These are phyloP conservation scores for Obba rivulosa DNA, from an alignment of 768 basidiomycete genomes.

Conservation along the genomic window DNA sequence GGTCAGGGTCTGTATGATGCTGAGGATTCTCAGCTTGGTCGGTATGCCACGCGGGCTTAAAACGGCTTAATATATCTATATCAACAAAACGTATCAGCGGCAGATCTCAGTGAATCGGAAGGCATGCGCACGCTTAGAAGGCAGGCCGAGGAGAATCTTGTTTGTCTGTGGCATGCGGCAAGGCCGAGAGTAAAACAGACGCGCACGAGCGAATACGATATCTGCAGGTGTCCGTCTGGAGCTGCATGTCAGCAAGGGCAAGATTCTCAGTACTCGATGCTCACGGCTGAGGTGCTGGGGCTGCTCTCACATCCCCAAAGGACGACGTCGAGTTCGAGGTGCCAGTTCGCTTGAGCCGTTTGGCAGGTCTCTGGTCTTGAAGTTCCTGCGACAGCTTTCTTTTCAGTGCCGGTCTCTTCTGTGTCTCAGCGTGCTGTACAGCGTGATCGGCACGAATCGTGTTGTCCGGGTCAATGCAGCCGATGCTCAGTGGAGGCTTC, in stretches of 20 bases:
- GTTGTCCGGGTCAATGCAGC: not conserved
- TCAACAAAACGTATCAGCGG: not conserved
- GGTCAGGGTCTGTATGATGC: conserved; percentile 39
- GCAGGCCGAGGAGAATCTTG: conserved; percentile 57
- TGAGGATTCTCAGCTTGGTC: conserved; percentile 23
- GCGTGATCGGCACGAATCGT: too few relatives aligned
- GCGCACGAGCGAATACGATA: conserved; percentile 45
- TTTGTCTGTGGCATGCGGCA: conserved; percentile 43
- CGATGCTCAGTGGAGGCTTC: conserved; percentile 9
- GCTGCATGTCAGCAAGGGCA: not conserved
- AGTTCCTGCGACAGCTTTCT: not conserved
- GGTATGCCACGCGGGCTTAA: conserved; percentile 39
- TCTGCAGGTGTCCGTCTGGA: conserved; percentile 43
- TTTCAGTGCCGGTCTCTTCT: conserved; percentile 2
- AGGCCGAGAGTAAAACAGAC: conserved; percentile 68
- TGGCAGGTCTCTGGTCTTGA: conserved; percentile 17
- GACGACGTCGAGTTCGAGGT: not conserved
- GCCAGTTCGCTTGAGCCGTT: conserved; percentile 20
- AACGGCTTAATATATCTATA: conserved; percentile 62
- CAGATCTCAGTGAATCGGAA: not conserved
- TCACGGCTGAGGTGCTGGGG: not conserved
- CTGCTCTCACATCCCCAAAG: not conserved
- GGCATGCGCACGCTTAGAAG: conserved; percentile 51
- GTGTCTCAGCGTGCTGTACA: too few relatives aligned
- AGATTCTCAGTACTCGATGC: not conserved